Conservation (phyloP, 2,329 filamentous ascomycete genomes). For the Aureobasidium sp. region DNA sequence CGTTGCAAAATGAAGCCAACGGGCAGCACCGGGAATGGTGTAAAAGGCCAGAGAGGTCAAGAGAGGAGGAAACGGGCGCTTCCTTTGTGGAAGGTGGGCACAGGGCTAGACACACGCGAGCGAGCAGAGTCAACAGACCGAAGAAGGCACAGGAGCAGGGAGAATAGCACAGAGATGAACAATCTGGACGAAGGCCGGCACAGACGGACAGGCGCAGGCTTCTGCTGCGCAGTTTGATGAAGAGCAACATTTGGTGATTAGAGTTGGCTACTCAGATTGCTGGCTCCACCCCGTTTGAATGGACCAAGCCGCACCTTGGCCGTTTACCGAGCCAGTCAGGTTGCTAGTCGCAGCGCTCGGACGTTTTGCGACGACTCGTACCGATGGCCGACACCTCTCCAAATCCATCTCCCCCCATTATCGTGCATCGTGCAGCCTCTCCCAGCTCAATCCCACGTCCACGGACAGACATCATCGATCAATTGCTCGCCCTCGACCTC, state of each 20-base stretch:
- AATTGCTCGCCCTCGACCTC: neutral
- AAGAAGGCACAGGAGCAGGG: neutral
- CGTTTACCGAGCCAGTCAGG: slow-evolving; percentile 12
- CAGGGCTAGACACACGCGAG: neutral
- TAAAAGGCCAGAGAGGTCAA: neutral
- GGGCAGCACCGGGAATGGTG: slow-evolving; percentile 2
- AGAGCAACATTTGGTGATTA: slow-evolving; percentile 13
- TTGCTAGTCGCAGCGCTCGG: neutral
- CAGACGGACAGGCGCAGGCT: neutral
- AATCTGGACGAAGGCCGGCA: neutral
- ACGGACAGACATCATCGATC: slow-evolving; percentile 8
- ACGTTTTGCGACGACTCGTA: neutral
- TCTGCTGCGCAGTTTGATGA: slow-evolving; percentile 3
- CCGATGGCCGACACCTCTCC: slow-evolving; percentile 9
- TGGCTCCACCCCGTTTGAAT: slow-evolving; percentile 1
- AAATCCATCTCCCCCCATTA: slow-evolving; percentile 9
- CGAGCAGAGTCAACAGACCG: neutral
- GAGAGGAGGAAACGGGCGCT: neutral
- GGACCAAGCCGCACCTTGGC: neutral
- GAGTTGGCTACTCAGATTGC: slow-evolving; percentile 8
- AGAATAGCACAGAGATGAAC: neutral
- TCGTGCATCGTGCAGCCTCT: slow-evolving; percentile 12
- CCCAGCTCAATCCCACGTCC: neutral
- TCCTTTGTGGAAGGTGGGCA: neutral
- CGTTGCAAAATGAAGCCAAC: slow-evolving; percentile 16